Base-by-base conservation (phyloP, 441 rosid species). In the Pelargonium myrrhifolium region DNA sequence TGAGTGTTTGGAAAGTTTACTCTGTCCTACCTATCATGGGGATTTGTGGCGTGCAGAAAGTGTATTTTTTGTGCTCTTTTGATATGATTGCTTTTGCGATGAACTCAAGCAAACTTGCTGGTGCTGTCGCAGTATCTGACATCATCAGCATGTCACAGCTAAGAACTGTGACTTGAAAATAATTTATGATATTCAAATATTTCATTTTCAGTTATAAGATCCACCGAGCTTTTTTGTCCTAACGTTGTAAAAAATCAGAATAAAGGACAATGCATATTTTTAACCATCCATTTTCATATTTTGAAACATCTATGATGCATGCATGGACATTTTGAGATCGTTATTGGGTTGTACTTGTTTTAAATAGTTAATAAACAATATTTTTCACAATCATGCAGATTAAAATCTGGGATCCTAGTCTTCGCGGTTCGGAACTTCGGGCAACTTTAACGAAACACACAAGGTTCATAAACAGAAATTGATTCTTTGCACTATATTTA, bases 321-420 rank as follows among this genome's bases (percentile, higher is more conserved):
- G 26, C 61, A 20, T 20, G 61, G 21, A 20, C 61, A 55, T 55
- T 58, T 56, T 7, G 9, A 20, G 61, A 56, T 9, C 31, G 11
- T 58, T 58, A 58, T 18, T 22, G 14, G 28, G n/a, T 21, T 58
- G 31, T 58, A 11, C 35, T 20, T 20, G 62, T 10, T 58, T 21
- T 6, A 58, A 58, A 58, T 58, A 58, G 31, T 58, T 3, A 3
- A 21, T 58, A 10, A 9, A 22, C 62, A 22, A 1, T 40, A 47
- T 51, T 18, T 62, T 70, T 42, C 26, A 64, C 55, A 66, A 64
- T 67, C 65, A 65, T 76, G 81, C 87, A 95, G 99, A 97, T 95
- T 71, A 95, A 89, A 73, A 87, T 95, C 69, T 95, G 99, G 99
- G 99, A 95, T 85, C 98, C 99, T 69, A 95, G 98, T 81, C 80